Conservation (phyloP, 2,329 filamentous ascomycete species). For the Aspergillus pseudoviridinutans region DNA sequence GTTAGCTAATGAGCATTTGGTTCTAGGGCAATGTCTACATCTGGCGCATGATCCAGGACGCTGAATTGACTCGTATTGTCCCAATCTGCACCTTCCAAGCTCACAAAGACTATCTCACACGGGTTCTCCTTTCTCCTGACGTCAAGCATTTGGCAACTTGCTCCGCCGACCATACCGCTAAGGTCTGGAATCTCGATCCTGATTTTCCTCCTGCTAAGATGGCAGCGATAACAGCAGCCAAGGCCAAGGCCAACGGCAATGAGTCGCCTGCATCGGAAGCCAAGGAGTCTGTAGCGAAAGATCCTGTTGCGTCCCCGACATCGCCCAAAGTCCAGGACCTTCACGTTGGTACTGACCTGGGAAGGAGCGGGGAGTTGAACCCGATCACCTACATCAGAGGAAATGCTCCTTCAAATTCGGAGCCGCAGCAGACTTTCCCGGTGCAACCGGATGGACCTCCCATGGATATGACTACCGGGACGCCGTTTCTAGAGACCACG, state of each 20-base stretch:
- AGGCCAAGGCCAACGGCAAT: conserved; percentile 14
- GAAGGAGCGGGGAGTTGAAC: conserved; percentile 13
- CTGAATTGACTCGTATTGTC: conserved; percentile 76
- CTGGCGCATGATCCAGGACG: conserved; percentile 84
- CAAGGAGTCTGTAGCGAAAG: conserved; percentile 6
- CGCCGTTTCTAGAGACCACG: conserved; percentile 77
- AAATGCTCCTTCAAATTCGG: conserved; percentile 21
- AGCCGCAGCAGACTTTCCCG: conserved; percentile 30
- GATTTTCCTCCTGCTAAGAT: conserved; percentile 45
- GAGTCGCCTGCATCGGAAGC: neutral
- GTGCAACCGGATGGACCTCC: conserved; percentile 37
- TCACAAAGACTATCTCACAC: conserved; percentile 88
- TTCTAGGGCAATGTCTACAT: conserved; percentile 89
- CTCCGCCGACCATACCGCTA: conserved; percentile 88
- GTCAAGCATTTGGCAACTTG: conserved; percentile 93
- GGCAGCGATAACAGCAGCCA: conserved; percentile 22
- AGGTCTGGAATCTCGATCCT: conserved; percentile 93
- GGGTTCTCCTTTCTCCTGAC: conserved; percentile 85
- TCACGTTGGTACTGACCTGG: conserved; percentile 19
- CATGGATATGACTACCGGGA: conserved; percentile 44
- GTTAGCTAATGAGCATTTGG: conserved; percentile 1
- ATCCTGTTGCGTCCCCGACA: conserved; percentile 14
- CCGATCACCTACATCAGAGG: conserved; percentile 26
- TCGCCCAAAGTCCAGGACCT: conserved; percentile 18
- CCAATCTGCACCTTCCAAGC: conserved; percentile 86